Conservation (phyloP, 352 stramenopile genomes). For the Pythium phragmiticola region DNA sequence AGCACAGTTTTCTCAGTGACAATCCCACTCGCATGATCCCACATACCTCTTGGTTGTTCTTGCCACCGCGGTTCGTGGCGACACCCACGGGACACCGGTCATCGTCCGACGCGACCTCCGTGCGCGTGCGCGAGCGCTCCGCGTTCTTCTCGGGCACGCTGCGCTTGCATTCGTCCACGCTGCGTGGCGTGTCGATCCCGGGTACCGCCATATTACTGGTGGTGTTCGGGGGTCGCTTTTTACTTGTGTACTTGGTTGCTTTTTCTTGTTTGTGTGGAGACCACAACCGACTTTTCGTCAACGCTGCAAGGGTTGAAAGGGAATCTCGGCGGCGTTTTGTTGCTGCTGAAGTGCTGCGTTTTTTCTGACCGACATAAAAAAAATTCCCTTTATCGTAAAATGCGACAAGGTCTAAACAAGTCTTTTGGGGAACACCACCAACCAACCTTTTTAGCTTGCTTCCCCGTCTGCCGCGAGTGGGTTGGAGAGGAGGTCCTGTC, state of each 20-base stretch:
- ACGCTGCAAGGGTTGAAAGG: constrained; percentile 1
- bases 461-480: constrained; percentile 13
- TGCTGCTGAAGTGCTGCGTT: constrained; percentile 5
- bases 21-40: constrained; percentile 16
- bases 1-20: background rate
- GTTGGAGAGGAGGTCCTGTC: background rate
- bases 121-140: constrained; percentile 23
- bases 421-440: constrained; percentile 5
- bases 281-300: background rate
- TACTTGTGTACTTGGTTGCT: constrained; percentile 6
- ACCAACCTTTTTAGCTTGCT: constrained; percentile 15
- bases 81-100: constrained; percentile 61
- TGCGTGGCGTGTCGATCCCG: constrained; percentile 10
- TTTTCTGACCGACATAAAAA: constrained; percentile 8
- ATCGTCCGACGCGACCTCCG: constrained; percentile 47
- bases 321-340: constrained; percentile 13
- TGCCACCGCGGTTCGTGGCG: constrained; percentile 67
- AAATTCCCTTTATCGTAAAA: constrained; percentile 13
- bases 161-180: constrained; percentile 10
- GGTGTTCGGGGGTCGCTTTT: background rate
- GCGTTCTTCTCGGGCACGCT: constrained; percentile 13
- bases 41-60: constrained; percentile 72
- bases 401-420: constrained; percentile 7
- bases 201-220: constrained; percentile 7
- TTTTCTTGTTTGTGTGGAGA: constrained; percentile 7